phyloP scores from a whole-genome alignment of 495 filamentous ascomycete genomes.

The Tuber aestivum region DNA sequence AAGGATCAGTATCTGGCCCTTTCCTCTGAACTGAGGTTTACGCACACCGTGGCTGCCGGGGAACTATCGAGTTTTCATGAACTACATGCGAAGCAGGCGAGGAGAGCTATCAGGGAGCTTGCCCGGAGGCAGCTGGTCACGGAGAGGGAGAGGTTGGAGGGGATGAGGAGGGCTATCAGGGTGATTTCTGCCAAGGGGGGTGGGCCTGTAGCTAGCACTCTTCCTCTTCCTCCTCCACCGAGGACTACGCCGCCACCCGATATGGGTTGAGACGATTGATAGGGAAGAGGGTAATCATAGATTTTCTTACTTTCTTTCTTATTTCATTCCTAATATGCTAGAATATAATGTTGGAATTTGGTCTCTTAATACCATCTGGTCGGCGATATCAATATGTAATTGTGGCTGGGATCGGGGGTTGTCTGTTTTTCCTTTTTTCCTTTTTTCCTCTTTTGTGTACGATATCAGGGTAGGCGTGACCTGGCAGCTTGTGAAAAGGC shows the following conservation, averaged over 20 bases:
- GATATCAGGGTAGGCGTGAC: background rate
- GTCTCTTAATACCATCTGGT: background rate
- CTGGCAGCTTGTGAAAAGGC: background rate
- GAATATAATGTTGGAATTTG: background rate
- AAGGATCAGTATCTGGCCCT: slow-evolving; percentile 61
- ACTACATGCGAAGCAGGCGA: slow-evolving; percentile 69
- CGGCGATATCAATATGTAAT: background rate
- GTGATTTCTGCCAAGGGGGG: slow-evolving; percentile 43
- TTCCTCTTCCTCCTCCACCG: background rate
- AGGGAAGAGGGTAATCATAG: background rate
- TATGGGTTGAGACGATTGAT: background rate
- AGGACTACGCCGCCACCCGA: background rate
- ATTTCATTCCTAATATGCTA: background rate
- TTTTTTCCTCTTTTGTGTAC: background rate
- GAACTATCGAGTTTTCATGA: slow-evolving; percentile 94
- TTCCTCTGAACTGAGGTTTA: slow-evolving; percentile 76
- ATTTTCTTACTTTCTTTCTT: background rate
- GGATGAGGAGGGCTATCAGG: slow-evolving; percentile 69
- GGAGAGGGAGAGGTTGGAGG: slow-evolving; percentile 73
- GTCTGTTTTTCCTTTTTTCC: background rate
- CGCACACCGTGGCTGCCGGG: slow-evolving; percentile 82
- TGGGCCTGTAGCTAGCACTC: slow-evolving; percentile 6
- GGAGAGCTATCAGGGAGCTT: slow-evolving; percentile 65
- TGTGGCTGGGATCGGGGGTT: slow-evolving; percentile 7
- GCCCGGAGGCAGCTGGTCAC: slow-evolving; percentile 69